Base-by-base conservation (phyloP, 345 rosid genomes). In the Lumnitzera littorea region DNA sequence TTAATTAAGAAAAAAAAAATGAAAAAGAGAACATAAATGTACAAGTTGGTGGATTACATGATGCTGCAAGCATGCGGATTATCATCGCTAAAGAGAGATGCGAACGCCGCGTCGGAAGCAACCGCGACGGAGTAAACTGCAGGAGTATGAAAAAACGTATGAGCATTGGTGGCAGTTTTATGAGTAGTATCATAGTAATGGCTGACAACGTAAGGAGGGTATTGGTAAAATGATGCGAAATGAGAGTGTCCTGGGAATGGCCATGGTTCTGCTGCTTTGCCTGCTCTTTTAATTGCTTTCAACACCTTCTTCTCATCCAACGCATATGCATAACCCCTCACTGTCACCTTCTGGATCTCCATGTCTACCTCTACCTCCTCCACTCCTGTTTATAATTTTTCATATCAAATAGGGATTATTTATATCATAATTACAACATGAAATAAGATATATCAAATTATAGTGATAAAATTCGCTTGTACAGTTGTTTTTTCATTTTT, bases 231-330 rank as follows among this genome's bases (percentile, higher is more conserved):
- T 2, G 98, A 89, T 1, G 96, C 70, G 53, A 72, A 82, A 53
- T 92, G 75, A 65, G 86, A 72, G 65, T 84, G 59, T 7, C 87
- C 84, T 0, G 89, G 94, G 69, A 87, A 89, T 20, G 96, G 98
- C 98, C 96, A 92, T n/a, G 74, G 80, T 79, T 85, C 98, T 9
- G 88, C 96, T 12, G 91, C 87, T 65, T 92, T 92, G 63, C 91
- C 96, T 14, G 88, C 62, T 7, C 88, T 56, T 51, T 81, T 79
- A 27, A 88, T 78, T 24, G 96, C 88, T 77, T 83, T 88, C 29
- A 85, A 25, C 57, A 85, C 86, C 79, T 82, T 83, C 74, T 72
- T 85, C 64, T 85, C 91, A 55, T 89, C 95, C 57, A 85, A 41
- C 43, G 70, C 66, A 56, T 83, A 82, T 13, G 68, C 65, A 56